Percentiles rank a stretch among this genome's conserved stretches.
phyloP scores from a whole-genome alignment of 2,329 filamentous ascomycete species.

The Pseudonectria buxi region DNA sequence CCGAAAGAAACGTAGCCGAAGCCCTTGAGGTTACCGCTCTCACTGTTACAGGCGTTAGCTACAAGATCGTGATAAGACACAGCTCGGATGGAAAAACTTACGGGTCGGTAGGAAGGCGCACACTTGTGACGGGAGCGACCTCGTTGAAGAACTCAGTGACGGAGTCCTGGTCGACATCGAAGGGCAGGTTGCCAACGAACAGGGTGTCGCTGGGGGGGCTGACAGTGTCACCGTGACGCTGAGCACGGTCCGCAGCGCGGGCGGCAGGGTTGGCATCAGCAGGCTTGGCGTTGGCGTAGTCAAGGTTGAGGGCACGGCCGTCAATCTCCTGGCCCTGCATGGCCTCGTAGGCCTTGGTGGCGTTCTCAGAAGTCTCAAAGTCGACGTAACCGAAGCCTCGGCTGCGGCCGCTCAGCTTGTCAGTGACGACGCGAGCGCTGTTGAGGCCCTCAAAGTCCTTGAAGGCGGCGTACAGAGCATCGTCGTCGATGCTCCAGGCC shows the following conservation, averaged over 20 bases:
- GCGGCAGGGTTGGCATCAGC: slow-evolving; percentile 44
- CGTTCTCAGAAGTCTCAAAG: slow-evolving; percentile 62
- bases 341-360: slow-evolving; percentile 63
- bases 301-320: slow-evolving; percentile 68
- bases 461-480: slow-evolving; percentile 74
- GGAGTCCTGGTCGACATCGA: slow-evolving; percentile 70
- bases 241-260: slow-evolving; percentile 57
- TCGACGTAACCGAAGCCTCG: slow-evolving; percentile 94
- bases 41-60: slow-evolving; percentile 37
- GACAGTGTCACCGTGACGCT: slow-evolving; percentile 69
- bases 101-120: slow-evolving; percentile 82
- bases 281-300: slow-evolving; percentile 65
- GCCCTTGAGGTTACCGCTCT: slow-evolving; percentile 79
- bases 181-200: slow-evolving; percentile 87
- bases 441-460: slow-evolving; percentile 67
- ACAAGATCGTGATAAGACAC: not conserved
- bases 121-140: slow-evolving; percentile 63
- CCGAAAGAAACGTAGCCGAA: slow-evolving; percentile 86
- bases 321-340: slow-evolving; percentile 72
- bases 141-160: slow-evolving; percentile 69
- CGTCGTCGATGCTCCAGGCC: slow-evolving; percentile 85
- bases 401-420: slow-evolving; percentile 73
- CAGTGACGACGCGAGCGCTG: slow-evolving; percentile 73
- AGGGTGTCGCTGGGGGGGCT: slow-evolving; percentile 80
- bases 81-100: slow-evolving; percentile 32